Evolutionary conservation across 495 filamentous ascomycete species (phyloP).

Genomic region (Penicillium cinerascens): DNA sequence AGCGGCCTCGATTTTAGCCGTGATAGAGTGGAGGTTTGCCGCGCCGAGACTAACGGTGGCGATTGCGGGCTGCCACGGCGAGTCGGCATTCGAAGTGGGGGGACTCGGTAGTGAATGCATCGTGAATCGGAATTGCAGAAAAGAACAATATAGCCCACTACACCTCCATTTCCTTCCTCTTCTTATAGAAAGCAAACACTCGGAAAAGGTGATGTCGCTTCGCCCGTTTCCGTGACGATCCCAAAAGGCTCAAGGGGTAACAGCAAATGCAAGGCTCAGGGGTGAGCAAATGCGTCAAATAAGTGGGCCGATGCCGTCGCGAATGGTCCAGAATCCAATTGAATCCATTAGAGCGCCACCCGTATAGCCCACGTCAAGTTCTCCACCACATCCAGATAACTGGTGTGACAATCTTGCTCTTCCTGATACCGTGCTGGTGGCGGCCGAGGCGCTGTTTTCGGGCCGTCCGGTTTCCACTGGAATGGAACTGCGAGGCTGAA

Average conservation of each 20-base stretch:
- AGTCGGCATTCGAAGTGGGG: constrained; percentile 7
- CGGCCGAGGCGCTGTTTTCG: neutral
- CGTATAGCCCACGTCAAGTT: neutral
- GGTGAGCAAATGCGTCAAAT: constrained; percentile 12
- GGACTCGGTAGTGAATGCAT: constrained; percentile 19
- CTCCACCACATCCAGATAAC: no score
- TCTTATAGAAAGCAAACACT: constrained; percentile 9
- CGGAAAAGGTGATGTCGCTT: neutral
- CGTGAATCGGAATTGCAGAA: neutral
- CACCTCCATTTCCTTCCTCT: neutral
- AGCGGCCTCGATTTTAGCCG: constrained; percentile 23
- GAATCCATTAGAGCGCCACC: neutral
- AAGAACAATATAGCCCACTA: neutral
- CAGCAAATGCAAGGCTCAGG: no score
- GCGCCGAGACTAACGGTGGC: constrained; percentile 25
- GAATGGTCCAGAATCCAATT: constrained; percentile 9
- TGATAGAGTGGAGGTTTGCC: constrained; percentile 17
- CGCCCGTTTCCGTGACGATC: constrained; percentile 15
- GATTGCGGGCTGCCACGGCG: constrained; percentile 24
- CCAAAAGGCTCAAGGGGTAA: no score
- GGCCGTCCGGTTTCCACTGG: neutral
- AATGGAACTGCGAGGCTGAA: neutral
- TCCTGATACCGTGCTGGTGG: neutral
- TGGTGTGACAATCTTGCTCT: no score
- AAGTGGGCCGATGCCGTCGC: constrained; percentile 4